A percentile compares a stretch with the other conserved stretches of the same genome.
Conservation (phyloP, 768 basidiomycete genomes). For the Pulveroboletus sp. region DNA sequence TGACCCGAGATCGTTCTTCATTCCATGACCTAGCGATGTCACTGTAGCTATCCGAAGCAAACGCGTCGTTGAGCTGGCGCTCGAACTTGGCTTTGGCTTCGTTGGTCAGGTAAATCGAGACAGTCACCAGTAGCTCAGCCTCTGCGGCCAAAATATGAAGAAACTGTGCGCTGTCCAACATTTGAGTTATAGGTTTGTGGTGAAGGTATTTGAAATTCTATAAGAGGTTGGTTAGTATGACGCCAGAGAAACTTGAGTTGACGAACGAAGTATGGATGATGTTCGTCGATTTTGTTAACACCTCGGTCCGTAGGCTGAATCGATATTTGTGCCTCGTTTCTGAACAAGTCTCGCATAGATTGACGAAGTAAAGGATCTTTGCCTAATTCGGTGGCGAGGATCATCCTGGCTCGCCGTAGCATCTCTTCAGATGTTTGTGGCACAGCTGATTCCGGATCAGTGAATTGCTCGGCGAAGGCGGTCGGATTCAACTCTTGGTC, state of each 20-base stretch:
- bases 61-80: slow-evolving; percentile 73
- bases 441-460: slow-evolving; percentile 61
- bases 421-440: slow-evolving; percentile 63
- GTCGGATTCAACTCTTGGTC: slow-evolving; percentile 81
- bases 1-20: slow-evolving; percentile 71
- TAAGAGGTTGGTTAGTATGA: slow-evolving; percentile 4
- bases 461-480: slow-evolving; percentile 84
- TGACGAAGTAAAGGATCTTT: slow-evolving; percentile 88
- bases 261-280: slow-evolving; percentile 70
- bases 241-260: not conserved
- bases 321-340: slow-evolving; percentile 68
- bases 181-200: slow-evolving; percentile 69
- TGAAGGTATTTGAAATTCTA: slow-evolving; percentile 95
- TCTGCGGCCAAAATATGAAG: slow-evolving; percentile 91
- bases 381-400: slow-evolving; percentile 86
- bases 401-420: slow-evolving; percentile 72
- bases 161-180: slow-evolving; percentile 77
- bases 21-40: slow-evolving; percentile 92
- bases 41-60: slow-evolving; percentile 80
- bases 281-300: slow-evolving; percentile 68
- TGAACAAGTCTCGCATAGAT: slow-evolving; percentile 73
- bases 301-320: slow-evolving; percentile 89
- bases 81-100: slow-evolving; percentile 67
- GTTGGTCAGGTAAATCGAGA: slow-evolving; percentile 64
- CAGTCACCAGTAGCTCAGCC: slow-evolving; percentile 78